phyloP scores from a whole-genome alignment of 2,329 filamentous ascomycete species.

The Ophiosphaerella korrae region DNA sequence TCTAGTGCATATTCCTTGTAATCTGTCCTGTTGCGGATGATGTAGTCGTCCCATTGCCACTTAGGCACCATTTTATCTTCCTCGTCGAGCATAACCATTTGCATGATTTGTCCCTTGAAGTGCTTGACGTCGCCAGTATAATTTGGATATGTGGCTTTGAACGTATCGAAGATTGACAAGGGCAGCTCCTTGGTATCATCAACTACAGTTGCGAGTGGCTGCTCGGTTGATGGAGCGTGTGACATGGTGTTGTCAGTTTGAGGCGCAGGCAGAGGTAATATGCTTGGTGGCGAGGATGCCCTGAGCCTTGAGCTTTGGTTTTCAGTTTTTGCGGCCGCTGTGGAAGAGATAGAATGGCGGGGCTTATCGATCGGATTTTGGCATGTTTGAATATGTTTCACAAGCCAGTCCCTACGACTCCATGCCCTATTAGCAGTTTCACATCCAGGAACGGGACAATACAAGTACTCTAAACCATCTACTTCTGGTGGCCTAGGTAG shows the following conservation, averaged over 20 bases:
- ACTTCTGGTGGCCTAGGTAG: neutral
- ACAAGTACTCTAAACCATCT: neutral
- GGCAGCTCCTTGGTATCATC: neutral
- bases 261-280: too few relatives aligned
- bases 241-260: neutral
- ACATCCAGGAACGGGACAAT: neutral
- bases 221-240: neutral
- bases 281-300: too few relatives aligned
- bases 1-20: constrained; percentile 32
- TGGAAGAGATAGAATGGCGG: too few relatives aligned
- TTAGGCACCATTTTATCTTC: constrained; percentile 43
- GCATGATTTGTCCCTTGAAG: constrained; percentile 37
- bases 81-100: constrained; percentile 33
- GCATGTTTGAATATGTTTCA: too few relatives aligned
- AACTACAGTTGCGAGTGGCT: neutral
- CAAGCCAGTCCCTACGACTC: too few relatives aligned
- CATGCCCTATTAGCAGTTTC: too few relatives aligned
- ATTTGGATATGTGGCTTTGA: constrained; percentile 43
- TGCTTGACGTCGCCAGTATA: constrained; percentile 40
- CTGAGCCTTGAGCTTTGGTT: too few relatives aligned
- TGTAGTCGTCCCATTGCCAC: constrained; percentile 48
- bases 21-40: constrained; percentile 42
- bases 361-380: too few relatives aligned
- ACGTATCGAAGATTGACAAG: constrained; percentile 27
- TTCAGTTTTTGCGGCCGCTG: too few relatives aligned